phyloP scores from a whole-genome alignment of 2,329 filamentous ascomycete genomes.

The Graphilbum sp. region DNA sequence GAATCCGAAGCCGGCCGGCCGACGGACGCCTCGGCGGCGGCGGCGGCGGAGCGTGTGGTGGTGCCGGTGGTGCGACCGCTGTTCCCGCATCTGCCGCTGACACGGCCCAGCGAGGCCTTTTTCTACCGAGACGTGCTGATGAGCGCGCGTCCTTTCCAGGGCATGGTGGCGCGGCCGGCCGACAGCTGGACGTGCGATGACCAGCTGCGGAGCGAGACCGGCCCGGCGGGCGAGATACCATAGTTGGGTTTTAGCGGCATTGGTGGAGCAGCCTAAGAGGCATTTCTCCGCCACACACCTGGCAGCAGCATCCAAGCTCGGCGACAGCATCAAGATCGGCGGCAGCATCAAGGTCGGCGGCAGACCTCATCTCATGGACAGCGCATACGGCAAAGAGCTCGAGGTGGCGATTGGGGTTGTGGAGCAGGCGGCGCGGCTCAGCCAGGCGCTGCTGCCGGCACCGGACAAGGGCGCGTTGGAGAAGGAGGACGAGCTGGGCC shows the following conservation, averaged over 20 bases:
- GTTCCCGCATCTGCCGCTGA: conserved; percentile 1
- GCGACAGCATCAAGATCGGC: neutral
- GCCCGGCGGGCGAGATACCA: no score
- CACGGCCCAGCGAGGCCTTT: conserved; percentile 1
- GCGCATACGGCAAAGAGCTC: conserved; percentile 25
- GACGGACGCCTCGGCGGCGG: neutral
- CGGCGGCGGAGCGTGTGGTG: neutral
- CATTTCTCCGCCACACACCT: no score
- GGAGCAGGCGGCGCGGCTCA: conserved; percentile 29
- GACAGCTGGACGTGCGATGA: conserved; percentile 7
- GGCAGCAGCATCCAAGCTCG: neutral
- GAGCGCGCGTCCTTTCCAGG: conserved; percentile 2
- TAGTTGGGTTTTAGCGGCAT: no score
- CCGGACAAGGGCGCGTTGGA: conserved; percentile 32
- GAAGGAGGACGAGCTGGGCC: conserved; percentile 35
- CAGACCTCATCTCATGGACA: conserved; percentile 9
- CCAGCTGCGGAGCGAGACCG: conserved; percentile 6
- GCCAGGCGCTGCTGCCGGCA: conserved; percentile 28
- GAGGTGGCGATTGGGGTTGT: conserved; percentile 24
- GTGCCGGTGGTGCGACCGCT: conserved; percentile 3
- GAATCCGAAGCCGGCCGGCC: neutral
- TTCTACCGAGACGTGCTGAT: conserved; percentile 3
- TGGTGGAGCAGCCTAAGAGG: no score
- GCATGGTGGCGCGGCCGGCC: neutral
- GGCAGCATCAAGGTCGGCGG: neutral